A percentile compares a stretch with the other conserved stretches of the same genome.
These are phyloP conservation scores for Russula sp. DNA, from an alignment of 768 basidiomycete species.

Conservation along the genomic window DNA sequence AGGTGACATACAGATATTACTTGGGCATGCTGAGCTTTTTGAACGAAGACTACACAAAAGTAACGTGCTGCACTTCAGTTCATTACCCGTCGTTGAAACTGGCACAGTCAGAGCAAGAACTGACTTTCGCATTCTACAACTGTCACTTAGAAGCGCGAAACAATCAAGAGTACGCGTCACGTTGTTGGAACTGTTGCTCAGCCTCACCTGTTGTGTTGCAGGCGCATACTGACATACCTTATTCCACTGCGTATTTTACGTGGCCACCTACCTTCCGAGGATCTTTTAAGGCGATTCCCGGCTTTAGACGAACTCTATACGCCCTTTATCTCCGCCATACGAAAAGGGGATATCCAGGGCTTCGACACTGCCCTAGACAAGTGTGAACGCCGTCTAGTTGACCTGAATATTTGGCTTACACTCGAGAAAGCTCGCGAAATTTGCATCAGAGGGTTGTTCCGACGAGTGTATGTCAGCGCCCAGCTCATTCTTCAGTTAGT, in stretches of 20 bases:
- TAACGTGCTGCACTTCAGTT: constrained; percentile 49
- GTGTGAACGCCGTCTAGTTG: constrained; percentile 70
- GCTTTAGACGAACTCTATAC: constrained; percentile 63
- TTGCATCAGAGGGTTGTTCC: constrained; percentile 77
- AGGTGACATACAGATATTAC: constrained; percentile 95
- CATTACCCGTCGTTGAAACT: neutral
- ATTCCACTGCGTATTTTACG: constrained; percentile 84
- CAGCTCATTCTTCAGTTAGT: neutral
- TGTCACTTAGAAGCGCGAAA: constrained; percentile 63
- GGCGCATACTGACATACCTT: constrained; percentile 86
- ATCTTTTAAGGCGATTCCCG: constrained; percentile 68
- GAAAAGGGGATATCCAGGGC: constrained; percentile 64
- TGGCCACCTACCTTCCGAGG: constrained; percentile 75
- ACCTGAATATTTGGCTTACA: constrained; percentile 79
- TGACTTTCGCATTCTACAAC: constrained; percentile 80
- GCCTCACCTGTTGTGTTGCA: constrained; percentile 31
- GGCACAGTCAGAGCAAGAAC: constrained; percentile 71
- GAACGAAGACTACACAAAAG: constrained; percentile 87
- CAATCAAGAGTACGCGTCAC: constrained; percentile 71
- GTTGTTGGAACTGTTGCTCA: neutral
- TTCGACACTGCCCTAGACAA: constrained; percentile 76
- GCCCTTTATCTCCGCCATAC: constrained; percentile 79
- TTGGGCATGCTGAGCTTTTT: constrained; percentile 91
- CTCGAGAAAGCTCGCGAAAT: constrained; percentile 86
- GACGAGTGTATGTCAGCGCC: constrained; percentile 52